A percentile compares a stretch with the other conserved stretches of the same genome.
phyloP scores from a whole-genome alignment of 208 protist species.

The Trypanosoma platydactyli region DNA sequence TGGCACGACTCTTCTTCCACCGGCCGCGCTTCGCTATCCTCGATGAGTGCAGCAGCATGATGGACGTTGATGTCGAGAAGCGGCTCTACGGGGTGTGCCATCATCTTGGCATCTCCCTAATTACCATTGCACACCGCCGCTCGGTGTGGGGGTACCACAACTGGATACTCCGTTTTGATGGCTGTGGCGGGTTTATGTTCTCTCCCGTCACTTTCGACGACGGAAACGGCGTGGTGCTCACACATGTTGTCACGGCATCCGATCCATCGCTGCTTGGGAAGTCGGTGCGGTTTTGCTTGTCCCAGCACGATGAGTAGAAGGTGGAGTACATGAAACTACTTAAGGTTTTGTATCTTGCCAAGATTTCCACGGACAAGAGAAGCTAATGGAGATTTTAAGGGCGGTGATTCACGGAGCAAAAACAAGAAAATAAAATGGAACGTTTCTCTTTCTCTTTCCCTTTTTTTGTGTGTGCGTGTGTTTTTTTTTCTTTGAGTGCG shows the following conservation, averaged over 20 bases:
- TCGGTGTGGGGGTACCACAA: constrained; percentile 82
- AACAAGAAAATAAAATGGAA: too few relatives aligned
- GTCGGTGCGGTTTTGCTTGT: constrained; percentile 9
- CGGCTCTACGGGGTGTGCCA: constrained; percentile 70
- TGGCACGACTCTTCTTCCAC: constrained; percentile 90
- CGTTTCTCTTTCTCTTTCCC: too few relatives aligned
- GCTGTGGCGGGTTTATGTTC: constrained; percentile 68
- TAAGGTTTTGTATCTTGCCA: background rate
- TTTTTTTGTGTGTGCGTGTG: too few relatives aligned
- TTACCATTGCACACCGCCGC: constrained; percentile 84
- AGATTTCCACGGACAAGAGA: too few relatives aligned
- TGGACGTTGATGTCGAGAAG: constrained; percentile 72
- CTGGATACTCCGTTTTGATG: constrained; percentile 83
- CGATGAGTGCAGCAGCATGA: constrained; percentile 87
- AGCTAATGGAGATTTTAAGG: too few relatives aligned
- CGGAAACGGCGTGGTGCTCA: constrained; percentile 29
- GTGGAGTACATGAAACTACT: background rate
- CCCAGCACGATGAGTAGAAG: constrained; percentile 4
- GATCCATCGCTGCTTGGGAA: constrained; percentile 12
- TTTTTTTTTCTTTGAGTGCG: too few relatives aligned
- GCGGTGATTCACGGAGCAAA: too few relatives aligned
- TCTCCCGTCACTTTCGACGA: constrained; percentile 49
- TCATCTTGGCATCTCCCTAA: constrained; percentile 76
- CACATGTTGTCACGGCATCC: constrained; percentile 24
- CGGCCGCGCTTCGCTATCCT: constrained; percentile 86